phyloP scores from a whole-genome alignment of 805 yeast genomes.

The Starmerella riodocensis region DNA sequence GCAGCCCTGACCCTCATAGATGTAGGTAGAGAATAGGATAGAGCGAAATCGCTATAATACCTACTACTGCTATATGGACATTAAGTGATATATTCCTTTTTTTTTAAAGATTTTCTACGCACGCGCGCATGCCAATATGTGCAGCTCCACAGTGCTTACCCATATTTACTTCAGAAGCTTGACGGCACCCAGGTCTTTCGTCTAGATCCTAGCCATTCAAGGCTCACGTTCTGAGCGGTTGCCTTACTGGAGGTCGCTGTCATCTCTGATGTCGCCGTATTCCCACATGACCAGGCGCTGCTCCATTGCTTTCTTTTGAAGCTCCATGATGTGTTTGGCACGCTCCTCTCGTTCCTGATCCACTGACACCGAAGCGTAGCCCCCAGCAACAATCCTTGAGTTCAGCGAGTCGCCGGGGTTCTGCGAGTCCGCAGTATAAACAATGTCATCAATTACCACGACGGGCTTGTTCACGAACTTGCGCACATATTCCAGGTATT shows the following conservation, averaged over 20 bases:
- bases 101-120: not conserved
- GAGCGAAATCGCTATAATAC: no score
- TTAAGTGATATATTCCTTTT: not conserved
- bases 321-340: constrained; percentile 30
- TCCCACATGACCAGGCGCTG: constrained; percentile 58
- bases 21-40: no score
- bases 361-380: constrained; percentile 42
- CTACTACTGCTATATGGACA: not conserved
- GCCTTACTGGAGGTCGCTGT: constrained; percentile 29
- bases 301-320: constrained; percentile 39
- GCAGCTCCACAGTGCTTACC: no score
- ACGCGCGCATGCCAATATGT: no score
- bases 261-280: constrained; percentile 56
- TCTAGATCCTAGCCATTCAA: no score
- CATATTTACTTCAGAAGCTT: no score
- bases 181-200: no score
- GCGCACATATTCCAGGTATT: constrained; percentile 43
- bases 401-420: constrained; percentile 49
- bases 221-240: no score
- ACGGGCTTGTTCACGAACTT: constrained; percentile 44
- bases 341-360: constrained; percentile 22
- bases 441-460: constrained; percentile 37
- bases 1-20: not conserved
- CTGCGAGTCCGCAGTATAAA: constrained; percentile 44
- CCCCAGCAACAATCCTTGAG: constrained; percentile 43